Percentiles rank a stretch among this genome's conserved stretches.
phyloP scores from a whole-genome alignment of 345 rosid species.

The Salix koriyanagi region DNA sequence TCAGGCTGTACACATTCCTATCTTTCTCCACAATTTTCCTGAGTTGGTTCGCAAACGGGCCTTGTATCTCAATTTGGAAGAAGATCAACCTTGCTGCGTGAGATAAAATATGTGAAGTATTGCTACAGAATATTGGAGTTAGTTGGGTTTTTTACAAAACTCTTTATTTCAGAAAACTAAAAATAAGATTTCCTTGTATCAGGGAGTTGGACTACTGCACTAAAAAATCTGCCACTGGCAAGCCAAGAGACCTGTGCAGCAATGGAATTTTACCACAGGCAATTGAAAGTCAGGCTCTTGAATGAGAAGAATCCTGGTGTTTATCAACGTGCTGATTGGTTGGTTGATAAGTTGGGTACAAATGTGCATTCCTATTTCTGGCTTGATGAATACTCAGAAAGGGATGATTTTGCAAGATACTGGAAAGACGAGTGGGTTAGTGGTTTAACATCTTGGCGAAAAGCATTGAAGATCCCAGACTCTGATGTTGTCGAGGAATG shows the following conservation, averaged over 20 bases:
- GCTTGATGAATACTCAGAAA: conserved; percentile 89
- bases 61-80: neutral
- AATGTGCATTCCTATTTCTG: conserved; percentile 91
- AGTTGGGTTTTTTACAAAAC: neutral
- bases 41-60: neutral
- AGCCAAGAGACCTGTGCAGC: conserved; percentile 83
- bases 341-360: conserved; percentile 85
- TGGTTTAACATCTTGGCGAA: conserved; percentile 80
- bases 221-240: conserved; percentile 69
- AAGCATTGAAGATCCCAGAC: conserved; percentile 68
- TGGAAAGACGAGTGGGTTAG: conserved; percentile 87
- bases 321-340: conserved; percentile 87
- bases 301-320: conserved; percentile 60
- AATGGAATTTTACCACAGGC: conserved; percentile 87
- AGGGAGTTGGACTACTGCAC: conserved; percentile 65
- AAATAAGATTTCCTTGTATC: conserved; percentile 11
- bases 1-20: neutral
- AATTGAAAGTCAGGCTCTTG: conserved; percentile 68
- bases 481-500: conserved; percentile 55
- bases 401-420: conserved; percentile 70
- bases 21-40: neutral
- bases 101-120: neutral
- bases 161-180: neutral
- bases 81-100: neutral
- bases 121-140: neutral